Conservation (phyloP, 208 protist genomes). For the Acanthamoeba culbertsoni region DNA sequence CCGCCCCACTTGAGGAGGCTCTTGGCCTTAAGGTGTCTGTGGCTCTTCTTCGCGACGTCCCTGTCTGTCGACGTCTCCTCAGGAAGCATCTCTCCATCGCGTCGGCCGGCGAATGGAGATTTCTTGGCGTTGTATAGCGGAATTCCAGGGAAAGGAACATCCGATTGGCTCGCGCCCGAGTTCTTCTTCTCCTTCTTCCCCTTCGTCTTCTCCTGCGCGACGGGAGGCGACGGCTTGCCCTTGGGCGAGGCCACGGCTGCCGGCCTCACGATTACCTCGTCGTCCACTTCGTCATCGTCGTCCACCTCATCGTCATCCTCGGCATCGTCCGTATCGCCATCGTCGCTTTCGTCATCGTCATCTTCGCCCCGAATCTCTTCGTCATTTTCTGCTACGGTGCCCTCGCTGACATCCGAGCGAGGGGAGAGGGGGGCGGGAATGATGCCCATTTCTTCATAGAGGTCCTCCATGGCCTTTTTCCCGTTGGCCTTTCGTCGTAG, state of each 20-base stretch:
- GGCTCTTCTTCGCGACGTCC: background rate
- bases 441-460: background rate
- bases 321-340: background rate
- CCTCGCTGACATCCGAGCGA: background rate
- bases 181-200: conserved; percentile 18
- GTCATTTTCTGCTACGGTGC: background rate
- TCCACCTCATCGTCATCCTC: background rate
- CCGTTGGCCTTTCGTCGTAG: background rate
- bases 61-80: background rate
- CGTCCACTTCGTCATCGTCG: background rate
- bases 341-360: background rate
- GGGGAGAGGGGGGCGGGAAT: background rate
- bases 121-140: conserved; percentile 16
- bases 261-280: background rate
- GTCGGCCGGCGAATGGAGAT: background rate
- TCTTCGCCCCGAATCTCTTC: background rate
- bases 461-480: conserved; percentile 18
- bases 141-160: background rate
- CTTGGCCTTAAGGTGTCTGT: conserved; percentile 6
- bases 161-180: background rate
- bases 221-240: background rate
- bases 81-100: background rate
- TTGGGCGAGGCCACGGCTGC: background rate
- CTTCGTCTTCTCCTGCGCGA: conserved; percentile 1
- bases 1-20: conserved; percentile 18